These are phyloP conservation scores for Leccinellum luteum DNA, from an alignment of 768 basidiomycete genomes.

Conservation along the genomic window DNA sequence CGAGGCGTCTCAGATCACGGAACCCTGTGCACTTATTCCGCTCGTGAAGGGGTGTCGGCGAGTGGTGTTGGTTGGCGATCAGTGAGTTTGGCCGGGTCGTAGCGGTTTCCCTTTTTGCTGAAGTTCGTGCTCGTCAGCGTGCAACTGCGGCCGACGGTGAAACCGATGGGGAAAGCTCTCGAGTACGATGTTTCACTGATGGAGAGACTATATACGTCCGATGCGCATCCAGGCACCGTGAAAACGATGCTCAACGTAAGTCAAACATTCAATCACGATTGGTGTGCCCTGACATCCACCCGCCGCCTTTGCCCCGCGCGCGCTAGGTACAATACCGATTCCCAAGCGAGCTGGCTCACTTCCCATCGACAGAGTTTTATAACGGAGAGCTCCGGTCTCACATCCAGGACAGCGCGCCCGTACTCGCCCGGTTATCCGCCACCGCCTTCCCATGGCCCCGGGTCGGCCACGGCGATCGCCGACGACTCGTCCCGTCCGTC, in stretches of 20 bases:
- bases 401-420: slow-evolving; percentile 35
- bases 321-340: slow-evolving; percentile 62
- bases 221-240: slow-evolving; percentile 33
- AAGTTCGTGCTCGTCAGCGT: slow-evolving; percentile 39
- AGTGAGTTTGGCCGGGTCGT: too few relatives aligned
- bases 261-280: background rate
- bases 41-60: slow-evolving; percentile 59
- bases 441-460: slow-evolving; percentile 61
- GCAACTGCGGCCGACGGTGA: slow-evolving; percentile 64
- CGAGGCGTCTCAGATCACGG: slow-evolving; percentile 70
- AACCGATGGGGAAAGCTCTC: slow-evolving; percentile 54
- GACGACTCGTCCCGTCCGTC: too few relatives aligned
- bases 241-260: slow-evolving; percentile 63
- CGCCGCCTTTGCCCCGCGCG: background rate
- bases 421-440: slow-evolving; percentile 36
- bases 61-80: slow-evolving; percentile 66
- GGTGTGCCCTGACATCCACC: background rate
- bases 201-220: slow-evolving; percentile 46
- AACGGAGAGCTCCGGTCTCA: slow-evolving; percentile 50
- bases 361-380: slow-evolving; percentile 66
- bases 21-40: slow-evolving; percentile 63
- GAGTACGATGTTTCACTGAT: slow-evolving; percentile 59
- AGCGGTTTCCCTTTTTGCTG: background rate
- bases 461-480: too few relatives aligned
- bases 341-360: slow-evolving; percentile 51